Evolutionary conservation across 192 early-diverging fungal genomes (phyloP), one percentile per base, ranked within the genome.

Genomic region (Linnemannia schmuckeri): DNA sequence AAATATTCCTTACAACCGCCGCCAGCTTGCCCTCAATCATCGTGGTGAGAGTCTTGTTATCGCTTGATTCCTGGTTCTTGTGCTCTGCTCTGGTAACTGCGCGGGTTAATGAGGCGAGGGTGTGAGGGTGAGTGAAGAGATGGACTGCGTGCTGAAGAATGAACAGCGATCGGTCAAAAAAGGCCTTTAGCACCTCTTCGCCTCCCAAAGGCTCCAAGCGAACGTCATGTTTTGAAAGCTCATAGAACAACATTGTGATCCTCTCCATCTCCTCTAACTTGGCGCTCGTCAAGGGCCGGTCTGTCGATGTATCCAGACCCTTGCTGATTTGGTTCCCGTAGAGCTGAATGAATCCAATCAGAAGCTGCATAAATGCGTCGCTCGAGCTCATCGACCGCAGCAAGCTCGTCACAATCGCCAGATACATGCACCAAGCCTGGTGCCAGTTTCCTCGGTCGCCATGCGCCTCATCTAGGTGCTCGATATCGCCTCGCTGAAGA

Each of bases 261-360:
- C 89, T 66, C 69, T 92, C 89, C 69, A 93, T 88, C 61, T 93
- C 92, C 69, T 90, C 89, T 42, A 93, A 46, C 22, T 89, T 80
- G 54, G 88, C 87, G 42, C 83, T 88, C 12, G 82, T 90, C 18
- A 88, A 52, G 0, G 89, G 82, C 42, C 76, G 37, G 61, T 88
- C 78, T 30, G 86, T 88, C 37, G 83, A 80, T 33, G 87, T 88
- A 2, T 90, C 85, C 30, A 93, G 74, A 17, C 90, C 90, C 46
- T 79, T 82, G 38, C 79, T 88, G 66, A 91, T 88, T 76, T 93
- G 92, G 42, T 82, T 80, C 0, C 82, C 78, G 40, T 90, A 91
- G 6, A 90, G 74, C 52, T 88, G 88, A 57, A 91, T 86, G 70
- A 93, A 91, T 44, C 76, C 87, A 63, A 91, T 83, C n/a, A 89